Base-by-base conservation (phyloP, 768 basidiomycete genomes). In the Tricholoma saponaceum region DNA sequence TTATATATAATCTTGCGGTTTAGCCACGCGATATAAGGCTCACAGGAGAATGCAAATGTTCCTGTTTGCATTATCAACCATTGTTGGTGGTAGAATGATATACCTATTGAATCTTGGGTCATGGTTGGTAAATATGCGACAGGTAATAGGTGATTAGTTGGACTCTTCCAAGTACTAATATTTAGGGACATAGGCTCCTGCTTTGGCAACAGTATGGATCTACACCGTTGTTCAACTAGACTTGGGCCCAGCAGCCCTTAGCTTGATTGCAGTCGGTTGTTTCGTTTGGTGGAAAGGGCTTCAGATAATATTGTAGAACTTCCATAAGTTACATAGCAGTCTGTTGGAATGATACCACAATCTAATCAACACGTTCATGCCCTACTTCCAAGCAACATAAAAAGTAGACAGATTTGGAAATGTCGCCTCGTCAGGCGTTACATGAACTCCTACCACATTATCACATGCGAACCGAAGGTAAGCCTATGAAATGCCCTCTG, bases 161-260 rank as follows among this genome's bases (percentile, higher is more conserved):
- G 8, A 7, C 4, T 22, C 25, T 8, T 60, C 4, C 35, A 2
- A 55, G 35, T 44, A 30, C 35, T 58, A n/a, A 37, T 47, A 33
- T 26, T 25, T 18, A 12, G 41, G 33, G 56, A 22, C 30, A 59
- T 56, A 93, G 92, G 81, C 81, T 57, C 91, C 92, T 12, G 89
- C 92, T 10, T 72, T 92, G 55, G 85, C 85, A 2, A 91, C 90
- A 0, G 66, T 88, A 5, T 93, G 92, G 91, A 75, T 92, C 8
- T 93, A 89, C 63, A 77, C 83, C 3, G 75, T 92, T 51, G 73
- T 91, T 12, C 87, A 90, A 61, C 76, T 92, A 25, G 82, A 87
- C 56, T 71, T 94, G 23, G 76, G 75, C 2, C 81, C 83, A 18
- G 85, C 90, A 5, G 73, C 84, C 3, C 57, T 84, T 26, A 84